phyloP scores from a whole-genome alignment of 257 asterid genomes.

The Eustoma russellianum region DNA sequence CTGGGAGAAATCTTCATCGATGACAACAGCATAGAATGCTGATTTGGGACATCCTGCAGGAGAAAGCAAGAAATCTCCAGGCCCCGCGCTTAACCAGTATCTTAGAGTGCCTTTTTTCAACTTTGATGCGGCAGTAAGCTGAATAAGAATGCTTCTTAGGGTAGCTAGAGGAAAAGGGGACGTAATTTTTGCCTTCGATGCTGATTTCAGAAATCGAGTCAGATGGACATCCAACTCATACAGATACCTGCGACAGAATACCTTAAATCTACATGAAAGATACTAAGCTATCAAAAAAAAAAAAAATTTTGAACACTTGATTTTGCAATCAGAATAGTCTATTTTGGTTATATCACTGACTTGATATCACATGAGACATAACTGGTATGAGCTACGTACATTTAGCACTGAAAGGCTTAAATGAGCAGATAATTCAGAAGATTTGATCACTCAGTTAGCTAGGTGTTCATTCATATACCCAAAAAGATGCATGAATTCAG shows the following conservation, averaged over 20 bases:
- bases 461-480: too few species aligned
- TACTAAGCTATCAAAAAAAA: background rate
- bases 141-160: conserved; percentile 66
- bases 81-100: conserved; percentile 84
- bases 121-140: conserved; percentile 60
- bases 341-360: too few species aligned
- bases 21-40: conserved; percentile 82
- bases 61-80: conserved; percentile 75
- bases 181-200: conserved; percentile 51
- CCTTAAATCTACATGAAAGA: background rate
- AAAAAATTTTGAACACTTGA: background rate
- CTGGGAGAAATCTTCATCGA: conserved; percentile 47
- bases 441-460: too few species aligned
- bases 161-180: conserved; percentile 48
- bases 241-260: conserved; percentile 29
- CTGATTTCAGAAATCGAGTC: conserved; percentile 70
- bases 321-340: too few species aligned
- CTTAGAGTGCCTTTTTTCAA: conserved; percentile 63
- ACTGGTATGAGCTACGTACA: too few species aligned
- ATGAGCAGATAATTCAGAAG: too few species aligned
- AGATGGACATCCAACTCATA: conserved; percentile 77
- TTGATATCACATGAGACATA: too few species aligned
- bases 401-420: too few species aligned
- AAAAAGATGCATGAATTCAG: too few species aligned
- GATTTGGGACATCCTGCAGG: conserved; percentile 55